Base-by-base conservation (phyloP, 805 yeast genomes). In the Lipomyces chichibuensis region DNA sequence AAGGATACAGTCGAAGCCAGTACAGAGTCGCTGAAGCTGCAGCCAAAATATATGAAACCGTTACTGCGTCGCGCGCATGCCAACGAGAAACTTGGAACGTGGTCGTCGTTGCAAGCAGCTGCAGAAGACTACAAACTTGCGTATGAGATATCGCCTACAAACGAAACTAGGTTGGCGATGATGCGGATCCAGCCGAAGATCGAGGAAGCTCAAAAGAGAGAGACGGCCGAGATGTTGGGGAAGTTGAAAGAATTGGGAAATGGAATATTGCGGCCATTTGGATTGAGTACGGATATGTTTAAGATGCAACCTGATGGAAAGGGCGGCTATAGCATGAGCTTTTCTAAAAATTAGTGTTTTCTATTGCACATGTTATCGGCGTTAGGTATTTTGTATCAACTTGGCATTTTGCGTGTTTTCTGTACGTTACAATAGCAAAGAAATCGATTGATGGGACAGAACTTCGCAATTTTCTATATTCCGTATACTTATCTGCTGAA, bases 61-160 rank as follows among this genome's bases (percentile, higher is more conserved):
- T 85, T 88, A 73, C 89, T 89, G 73, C 83, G 97, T 72, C 83
- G 92, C 70, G 95, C 95, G 0, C 83, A 87, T 8, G 87, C 96
- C 0, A 79, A 87, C 69, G 85, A 76, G 60, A 65, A 71, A 51
- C 39, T 76, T 9, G 73, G 62, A 14, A 69, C 74, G 17, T 74
- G 77, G 77, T 56, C 73, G 5, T 61, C 77, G 17, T 65, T 76
- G 13, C 76, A 75, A 60, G 53, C 71, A 1, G 70, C 75, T 5
- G n/a, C 68, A 5, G 76, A 73, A 13, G 78, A 76, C 62, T 65
- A 70, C 35, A 60, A 60, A 13, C 62, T 46, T 49, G 71, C 71
- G 23, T 59, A 64, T 23, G 71, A 66, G 32, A 35, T 63, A 11
- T 13, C 59, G 8, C 64, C 67, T 6, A n/a, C 65, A 8, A 25